Base-by-base conservation (phyloP, 768 basidiomycete species). In the Dioszegia aurantiaca region DNA sequence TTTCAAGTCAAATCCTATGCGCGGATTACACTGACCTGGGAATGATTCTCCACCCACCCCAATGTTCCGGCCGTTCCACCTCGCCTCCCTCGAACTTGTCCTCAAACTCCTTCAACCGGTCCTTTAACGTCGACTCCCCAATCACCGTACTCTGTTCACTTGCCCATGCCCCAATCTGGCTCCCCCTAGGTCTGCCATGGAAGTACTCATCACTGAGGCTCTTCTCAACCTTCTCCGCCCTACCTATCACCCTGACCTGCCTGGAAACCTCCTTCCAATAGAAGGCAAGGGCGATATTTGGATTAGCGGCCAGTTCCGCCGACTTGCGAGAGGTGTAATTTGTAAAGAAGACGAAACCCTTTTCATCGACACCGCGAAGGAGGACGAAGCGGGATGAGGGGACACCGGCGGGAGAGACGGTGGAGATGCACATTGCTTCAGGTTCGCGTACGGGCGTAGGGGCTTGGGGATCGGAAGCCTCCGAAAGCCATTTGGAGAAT, bases 21-120 rank as follows among this genome's bases (percentile, higher is more conserved):
- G 1, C 4, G 24, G 45, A 27, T 36, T 6, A 21, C 4, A 21
- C 86, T 68, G 67, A 94, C 90, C 82, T 82, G 26, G 94, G 94
- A n/a, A 97, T 81, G 31, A 98, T 82, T 65, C 94, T 82, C 88
- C 90, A 95, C 3, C 94, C 94, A 60, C 94, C 94, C 94, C 94
- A 98, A 75, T 89, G 90, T 8, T 89, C 86, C 2, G 94, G 94
- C 45, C 86, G 79, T 0, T 88, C 87, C 12, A 95, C 80, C 27
- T 84, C 80, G 11, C 73, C 79, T 1, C 81, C 79, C 27, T 73
- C 74, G 69, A 89, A 90, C 33, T 80, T 81, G 45, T 82, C 78
- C 70, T 83, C 79, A 21, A 87, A 69, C 70, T 80, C 80, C 58
- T 85, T 78, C 16, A 92, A 78, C 39, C 86, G 82, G 23, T 79